Evolutionary conservation across 768 basidiomycete genomes (phyloP), one percentile per base, ranked within the genome.

Genomic region (Cystoderma amianthinum): DNA sequence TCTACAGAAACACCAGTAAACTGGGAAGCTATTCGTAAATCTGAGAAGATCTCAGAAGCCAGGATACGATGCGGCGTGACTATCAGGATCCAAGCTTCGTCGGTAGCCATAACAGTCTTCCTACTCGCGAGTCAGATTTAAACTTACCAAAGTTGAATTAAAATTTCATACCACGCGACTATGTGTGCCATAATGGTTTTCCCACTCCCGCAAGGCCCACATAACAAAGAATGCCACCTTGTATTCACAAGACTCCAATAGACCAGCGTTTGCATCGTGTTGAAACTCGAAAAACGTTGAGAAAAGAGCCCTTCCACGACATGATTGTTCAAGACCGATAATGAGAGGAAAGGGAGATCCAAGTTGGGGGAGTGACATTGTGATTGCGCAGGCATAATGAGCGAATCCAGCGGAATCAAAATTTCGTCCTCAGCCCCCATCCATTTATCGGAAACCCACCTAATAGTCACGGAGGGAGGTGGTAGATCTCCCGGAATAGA

Each of bases 391-490:
- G 96, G 96, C 85, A 98, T 94, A 36, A 79, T 61, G 20, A 97
- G 62, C 3, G 70, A 64, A 1, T 81, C 77, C 30, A 98, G 58
- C 2, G 79, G 59, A 30, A 97, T 67, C 2, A 51, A 47, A 5
- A 82, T 51, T 45, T 85, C 80, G 40, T 88, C 78, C 51, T 96
- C 93, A 1, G 93, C 86, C 2, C 91, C 91, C 48, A 96, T 69
- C 96, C 96, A 99, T 44, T 78, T 74, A 60, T 97, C 94, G 5
- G 92, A 97, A 34, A 89, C 75, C 25, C 79, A 82, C 13, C 88
- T 79, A 42, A 96, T 72, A 4, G 75, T 83, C 16, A 97, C 64
- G 2, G 69, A 78, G 2, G 80, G 63, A 0, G 88, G 85, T 3
- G 73, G 67, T 30, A 66, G 63, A 18, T 72, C 70, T 19, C 68